Evolutionary conservation across 306 rosid genomes (phyloP).

Genomic region (Macrotyloma uniflorum): DNA sequence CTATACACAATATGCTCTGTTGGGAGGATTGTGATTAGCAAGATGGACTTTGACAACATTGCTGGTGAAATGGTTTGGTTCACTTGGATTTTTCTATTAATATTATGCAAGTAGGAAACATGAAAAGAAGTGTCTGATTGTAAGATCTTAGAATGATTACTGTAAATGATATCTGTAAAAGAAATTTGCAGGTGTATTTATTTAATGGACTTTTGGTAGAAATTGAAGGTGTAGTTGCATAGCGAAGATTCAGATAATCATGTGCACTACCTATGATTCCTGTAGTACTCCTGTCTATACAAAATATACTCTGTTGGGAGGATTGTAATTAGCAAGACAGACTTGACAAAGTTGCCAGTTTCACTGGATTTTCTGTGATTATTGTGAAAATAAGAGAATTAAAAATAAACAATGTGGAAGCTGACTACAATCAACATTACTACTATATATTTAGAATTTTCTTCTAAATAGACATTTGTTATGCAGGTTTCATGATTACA

Average conservation of each 20-base stretch:
- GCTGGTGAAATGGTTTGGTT: conserved; percentile 40
- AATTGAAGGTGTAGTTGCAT: conserved; percentile 31
- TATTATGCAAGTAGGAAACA: neutral
- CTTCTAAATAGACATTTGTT: conserved; percentile 12
- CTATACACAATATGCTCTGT: conserved; percentile 29
- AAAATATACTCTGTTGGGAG: conserved; percentile 27
- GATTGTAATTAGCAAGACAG: conserved; percentile 30
- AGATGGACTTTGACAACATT: conserved; percentile 40
- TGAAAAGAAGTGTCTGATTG: conserved; percentile 7
- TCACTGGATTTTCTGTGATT: conserved; percentile 26
- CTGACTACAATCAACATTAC: conserved; percentile 1
- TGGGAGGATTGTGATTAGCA: conserved; percentile 35
- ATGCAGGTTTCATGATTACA: conserved; percentile 5
- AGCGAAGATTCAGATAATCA: conserved; percentile 23
- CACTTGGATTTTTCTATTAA: conserved; percentile 21
- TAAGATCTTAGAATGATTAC: conserved; percentile 20
- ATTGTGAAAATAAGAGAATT: conserved; percentile 15
- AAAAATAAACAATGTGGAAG: conserved; percentile 26
- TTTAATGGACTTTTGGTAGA: conserved; percentile 31
- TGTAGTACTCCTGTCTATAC: conserved; percentile 13
- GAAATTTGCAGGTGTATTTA: conserved; percentile 28
- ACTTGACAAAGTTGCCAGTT: conserved; percentile 37
- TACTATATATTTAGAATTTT: neutral
- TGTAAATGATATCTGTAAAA: conserved; percentile 35
- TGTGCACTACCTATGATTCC: conserved; percentile 14